Evolutionary conservation across 495 filamentous ascomycete species (phyloP), one percentile per base, ranked within the genome.

Genomic region (Hypoxylon trugodes): DNA sequence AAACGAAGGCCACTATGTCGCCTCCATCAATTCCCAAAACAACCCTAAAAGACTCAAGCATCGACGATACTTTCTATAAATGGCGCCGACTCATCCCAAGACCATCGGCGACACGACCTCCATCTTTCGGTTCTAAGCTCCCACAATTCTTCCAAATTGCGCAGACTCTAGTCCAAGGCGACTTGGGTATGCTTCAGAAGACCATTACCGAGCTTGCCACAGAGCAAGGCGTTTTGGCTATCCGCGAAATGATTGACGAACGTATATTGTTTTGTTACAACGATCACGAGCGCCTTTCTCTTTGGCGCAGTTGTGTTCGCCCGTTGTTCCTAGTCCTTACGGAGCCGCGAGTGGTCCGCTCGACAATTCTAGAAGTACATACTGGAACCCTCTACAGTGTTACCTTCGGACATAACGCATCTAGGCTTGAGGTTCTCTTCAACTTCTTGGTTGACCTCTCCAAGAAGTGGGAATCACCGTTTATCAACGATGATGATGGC

Each of bases 301-400:
- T 61, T 16, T 67, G 64, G 64, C 47, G 45, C 3, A 26, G 16
- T 16, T 58, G 52, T 13, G 25, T 67, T 16, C 30, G 26, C 10
- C 64, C 64, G 8, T 21, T 67, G 10, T 62, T 67, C 47, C n/a
- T 19, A 9, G 41, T 67, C 9, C 38, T 67, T 12, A 48, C 46
- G 0, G 57, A 67, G 13, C 37, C 45, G 6, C 59, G 58, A 30
- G 64, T 67, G 8, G 12, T 36, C 24, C 43, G 30, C 10, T 67
- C 64, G 6, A 54, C 32, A 2, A 55, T 67, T 7, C 16, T 67
- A 4, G 64, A 67, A 33, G 25, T 36, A 8, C 42, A 51, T 21
- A 45, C 32, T 3, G 57, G 51, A n/a, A 56, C 52, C 0, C 57
- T 67, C 12, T 62, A 67, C 36, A 58, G 48, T 40, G 58, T 56